A percentile compares a stretch with the other conserved stretches of the same genome.
These are phyloP conservation scores for Galerina sulciceps DNA, from an alignment of 768 basidiomycete genomes.

Conservation along the genomic window DNA sequence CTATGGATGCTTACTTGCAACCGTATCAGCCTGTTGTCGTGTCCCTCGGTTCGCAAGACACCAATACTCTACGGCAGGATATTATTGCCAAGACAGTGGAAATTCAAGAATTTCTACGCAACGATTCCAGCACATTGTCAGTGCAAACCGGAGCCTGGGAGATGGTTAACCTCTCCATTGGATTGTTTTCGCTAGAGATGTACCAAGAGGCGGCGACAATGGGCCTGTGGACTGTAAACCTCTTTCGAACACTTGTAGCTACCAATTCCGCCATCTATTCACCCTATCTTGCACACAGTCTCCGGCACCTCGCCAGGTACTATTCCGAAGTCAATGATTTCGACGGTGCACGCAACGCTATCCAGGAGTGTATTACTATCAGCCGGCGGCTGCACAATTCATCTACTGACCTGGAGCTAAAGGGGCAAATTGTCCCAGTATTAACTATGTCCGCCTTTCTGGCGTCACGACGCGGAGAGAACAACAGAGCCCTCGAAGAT, in stretches of 20 bases:
- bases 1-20: constrained; percentile 10
- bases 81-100: constrained; percentile 11
- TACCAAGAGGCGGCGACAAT: constrained; percentile 14
- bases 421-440: constrained; percentile 9
- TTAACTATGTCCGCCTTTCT: constrained; percentile 8
- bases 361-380: constrained; percentile 6
- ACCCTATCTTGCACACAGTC: constrained; percentile 13
- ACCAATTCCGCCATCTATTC: constrained; percentile 8
- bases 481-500: constrained; percentile 1
- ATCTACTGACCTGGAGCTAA: background rate
- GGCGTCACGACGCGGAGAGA: constrained; percentile 1
- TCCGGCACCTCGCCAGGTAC: constrained; percentile 8
- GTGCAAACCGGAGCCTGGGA: constrained; percentile 19
- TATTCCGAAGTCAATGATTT: constrained; percentile 2
- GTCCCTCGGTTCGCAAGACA: background rate
- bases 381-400: constrained; percentile 3
- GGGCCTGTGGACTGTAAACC: constrained; percentile 17
- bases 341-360: constrained; percentile 6
- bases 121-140: constrained; percentile 9
- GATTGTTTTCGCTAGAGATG: constrained; percentile 13
- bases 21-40: constrained; percentile 10
- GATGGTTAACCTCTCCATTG: constrained; percentile 20
- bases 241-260: constrained; percentile 12
- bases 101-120: constrained; percentile 11
- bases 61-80: constrained; percentile 1